Base-by-base conservation (phyloP, 495 filamentous ascomycete genomes). In the Cudoniella acicularis region DNA sequence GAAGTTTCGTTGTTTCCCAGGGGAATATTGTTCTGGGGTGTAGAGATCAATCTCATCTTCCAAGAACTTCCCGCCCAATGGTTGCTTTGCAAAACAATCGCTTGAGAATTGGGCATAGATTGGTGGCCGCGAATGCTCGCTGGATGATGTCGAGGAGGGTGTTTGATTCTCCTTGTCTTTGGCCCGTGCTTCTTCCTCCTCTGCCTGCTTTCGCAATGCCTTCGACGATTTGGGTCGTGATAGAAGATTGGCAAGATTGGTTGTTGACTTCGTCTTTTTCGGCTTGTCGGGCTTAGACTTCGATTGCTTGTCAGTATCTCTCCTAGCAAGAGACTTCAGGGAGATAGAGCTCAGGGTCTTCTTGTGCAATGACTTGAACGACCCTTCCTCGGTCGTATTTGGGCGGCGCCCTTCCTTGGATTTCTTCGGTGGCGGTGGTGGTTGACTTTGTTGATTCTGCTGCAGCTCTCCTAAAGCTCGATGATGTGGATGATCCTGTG, bases 241-340 rank as follows among this genome's bases (percentile, higher is more conserved):
- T 49, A 87, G 77, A 10, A 90, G 80, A 2, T 78, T 85, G 0
- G 84, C 80, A 3, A 96, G 76, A 66, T 88, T 92, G 48, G 88
- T 91, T 3, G 88, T 79, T 0, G 91, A 95, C 65, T 95, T 96
- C 17, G 84, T 81, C 77, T 93, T 95, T 71, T 92, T 92, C 6
- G 87, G 85, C 56, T 83, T 87, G 41, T 70, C 2, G 74, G 64
- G 43, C 64, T 81, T 73, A 62, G 69, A 72, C 69, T 81, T 72
- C 59, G 66, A 48, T 61, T 71, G 73, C 67, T 84, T 79, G 56
- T 81, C 72, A 70, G 76, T 77, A 48, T 87, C 83, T 61, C 72
- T 82, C 6, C 70, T 75, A 43, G 75, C 73, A 11, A 85, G 66
- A 0, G 85, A 79, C 61, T 83, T 88, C 45, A 91, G 70, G 13